Evolutionary conservation across 108 stramenopile species (phyloP), one percentile per base, ranked within the genome.

Genomic region (Cylindrotheca fusiformis): DNA sequence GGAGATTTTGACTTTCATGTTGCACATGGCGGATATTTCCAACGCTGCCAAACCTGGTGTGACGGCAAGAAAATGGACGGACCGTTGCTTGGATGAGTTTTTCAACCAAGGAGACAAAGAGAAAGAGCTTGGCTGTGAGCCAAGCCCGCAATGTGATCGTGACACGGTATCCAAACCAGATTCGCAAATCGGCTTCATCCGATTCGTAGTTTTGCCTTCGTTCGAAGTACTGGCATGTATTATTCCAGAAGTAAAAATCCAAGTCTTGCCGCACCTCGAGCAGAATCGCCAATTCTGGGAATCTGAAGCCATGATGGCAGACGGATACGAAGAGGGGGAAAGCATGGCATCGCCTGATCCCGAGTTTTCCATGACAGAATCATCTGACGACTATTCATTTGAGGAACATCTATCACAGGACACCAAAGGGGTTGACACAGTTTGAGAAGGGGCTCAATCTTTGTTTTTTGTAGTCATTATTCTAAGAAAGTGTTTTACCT

Each of bases 81-180:
- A 84, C 17, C 63, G 72, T 12, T 80, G 81, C 3, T 71, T 83
- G 8, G 58, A 70, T 24, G 86, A 93, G 63, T 83, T 80, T 60
- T 88, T 84, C 58, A n/a, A 46, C 0, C 86, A 90, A 60, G 93
- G 93, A 26, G 90, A 92, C 63, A 27, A 60, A 32, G 90, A 94
- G 64, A 58, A 57, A 46, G 66, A 69, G 46, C 6, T 48, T 10
- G 79, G 82, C 12, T n/a, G 90, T n/a, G 75, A 80, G 5, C 57
- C 88, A 10, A 82, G 78, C 28, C 90, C 87, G 22, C 57, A 84
- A 24, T 90, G 88, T 47, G 82, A 87, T 71, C 60, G 79, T 6
- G 52, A 68, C 31, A 71, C 65, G 1, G 58, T 60, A 25, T 69
- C 82, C 41, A 55, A 72, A 41, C 59, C 83, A 47, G 80, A 84